phyloP scores from a whole-genome alignment of 352 stramenopile species.

The Peronosclerospora sorghi region DNA sequence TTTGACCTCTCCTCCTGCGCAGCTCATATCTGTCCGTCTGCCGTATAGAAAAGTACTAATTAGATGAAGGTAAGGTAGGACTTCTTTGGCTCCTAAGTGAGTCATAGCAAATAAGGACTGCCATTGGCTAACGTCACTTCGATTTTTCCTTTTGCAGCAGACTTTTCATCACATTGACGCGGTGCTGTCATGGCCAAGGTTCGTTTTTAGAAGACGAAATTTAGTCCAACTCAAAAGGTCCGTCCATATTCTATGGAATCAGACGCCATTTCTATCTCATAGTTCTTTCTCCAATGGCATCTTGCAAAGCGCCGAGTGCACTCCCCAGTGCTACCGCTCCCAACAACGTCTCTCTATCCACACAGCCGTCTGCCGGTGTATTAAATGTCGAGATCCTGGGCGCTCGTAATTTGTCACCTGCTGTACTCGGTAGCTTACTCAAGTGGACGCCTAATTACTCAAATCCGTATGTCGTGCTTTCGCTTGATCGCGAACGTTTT shows the following conservation, averaged over 20 bases:
- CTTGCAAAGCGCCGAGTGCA: background rate
- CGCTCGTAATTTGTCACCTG: conserved; percentile 44
- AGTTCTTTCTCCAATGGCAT: background rate
- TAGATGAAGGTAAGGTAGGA: too few relatives aligned
- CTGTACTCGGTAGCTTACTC: conserved; percentile 51
- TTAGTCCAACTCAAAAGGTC: background rate
- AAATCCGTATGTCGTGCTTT: conserved; percentile 55
- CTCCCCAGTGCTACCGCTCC: too few relatives aligned
- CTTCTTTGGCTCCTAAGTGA: background rate
- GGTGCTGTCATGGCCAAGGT: too few relatives aligned
- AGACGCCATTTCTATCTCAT: background rate
- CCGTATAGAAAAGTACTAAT: background rate
- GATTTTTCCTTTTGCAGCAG: background rate
- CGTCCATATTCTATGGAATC: background rate
- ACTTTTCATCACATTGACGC: background rate
- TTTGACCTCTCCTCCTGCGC: background rate
- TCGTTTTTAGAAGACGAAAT: background rate
- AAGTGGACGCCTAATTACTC: conserved; percentile 61
- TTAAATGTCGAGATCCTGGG: conserved; percentile 48
- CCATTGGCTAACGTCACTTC: background rate
- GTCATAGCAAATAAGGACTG: background rate
- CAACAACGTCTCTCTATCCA: too few relatives aligned
- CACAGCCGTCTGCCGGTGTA: conserved; percentile 20
- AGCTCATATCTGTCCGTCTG: conserved; percentile 13
- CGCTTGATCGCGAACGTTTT: conserved; percentile 41